Evolutionary conservation across 768 basidiomycete species (phyloP), one percentile per base, ranked within the genome.

Genomic region (Kwoniella dendrophila): DNA sequence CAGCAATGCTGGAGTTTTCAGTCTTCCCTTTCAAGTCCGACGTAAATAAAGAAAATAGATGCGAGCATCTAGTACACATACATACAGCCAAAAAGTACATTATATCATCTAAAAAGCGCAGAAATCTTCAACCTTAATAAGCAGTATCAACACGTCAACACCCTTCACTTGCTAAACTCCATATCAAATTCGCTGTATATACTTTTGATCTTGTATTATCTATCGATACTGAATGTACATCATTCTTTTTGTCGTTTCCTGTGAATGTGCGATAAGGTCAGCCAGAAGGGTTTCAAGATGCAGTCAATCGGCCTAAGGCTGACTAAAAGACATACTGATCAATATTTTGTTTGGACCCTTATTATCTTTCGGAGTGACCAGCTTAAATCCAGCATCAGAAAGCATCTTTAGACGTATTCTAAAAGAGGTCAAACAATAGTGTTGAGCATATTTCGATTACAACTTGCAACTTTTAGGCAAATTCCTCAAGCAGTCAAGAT

Each of bases 191-290:
- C 3, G 74, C 74, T 32, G 53, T 64, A 18, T 70, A 61, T 10
- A 58, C 68, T 54, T 67, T 70, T 40, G 72, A 71, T 8, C 74
- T 57, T 8, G 66, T 53, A 24, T 48, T 58, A 30, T 73, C 74
- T 34, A 73, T 49, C 4, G 63, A 38, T n/a, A 73, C 60, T 18
- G 68, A 45, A 58, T 73, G 70, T 4, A 76, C 59, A 45, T 76
- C 74, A 7, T 56, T 41, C 47, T 73, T 73, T 12, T 58, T 56
- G 22, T 76, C 74, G 54, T 76, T 72, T 3, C 74, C 74, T 76
- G 49, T 12, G 22, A 18, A 7, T 20, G 2, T 26, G 41, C 30
- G 52, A 50, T 41, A 7, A 24, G 24, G 34, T 51, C 41, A 53
- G 45, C 20, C 20, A 8, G 18, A 7, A 27, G 55, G n/a, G 8